Evolutionary conservation across 495 filamentous ascomycete species (phyloP).

Genomic region (Podospora fimiseda): DNA sequence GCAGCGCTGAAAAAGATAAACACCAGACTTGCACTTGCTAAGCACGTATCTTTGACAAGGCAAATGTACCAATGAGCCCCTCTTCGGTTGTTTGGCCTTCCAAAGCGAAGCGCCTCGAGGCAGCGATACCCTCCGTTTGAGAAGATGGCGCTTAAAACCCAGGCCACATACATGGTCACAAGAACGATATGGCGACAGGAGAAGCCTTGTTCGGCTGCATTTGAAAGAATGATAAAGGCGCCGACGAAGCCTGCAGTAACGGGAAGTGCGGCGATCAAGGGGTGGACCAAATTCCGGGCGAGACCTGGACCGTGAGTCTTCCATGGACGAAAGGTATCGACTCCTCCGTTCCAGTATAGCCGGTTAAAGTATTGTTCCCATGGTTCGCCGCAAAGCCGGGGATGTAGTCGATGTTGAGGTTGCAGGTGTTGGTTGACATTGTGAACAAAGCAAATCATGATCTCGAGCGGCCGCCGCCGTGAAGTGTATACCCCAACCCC

Average conservation of each 20-base stretch:
- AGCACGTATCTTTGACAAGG: not conserved
- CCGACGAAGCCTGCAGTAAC: not conserved
- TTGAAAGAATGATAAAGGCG: not conserved
- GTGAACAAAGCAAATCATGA: conserved; percentile 3
- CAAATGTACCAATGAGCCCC: not conserved
- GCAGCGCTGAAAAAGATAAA: not conserved
- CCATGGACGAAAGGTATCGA: not conserved
- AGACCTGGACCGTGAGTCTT: not conserved
- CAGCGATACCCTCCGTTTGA: not conserved
- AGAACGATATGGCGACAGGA: not conserved
- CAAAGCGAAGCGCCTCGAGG: too few species aligned
- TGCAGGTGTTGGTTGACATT: not conserved
- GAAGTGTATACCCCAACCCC: conserved; percentile 7
- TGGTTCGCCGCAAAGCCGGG: not conserved
- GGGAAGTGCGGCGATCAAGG: not conserved
- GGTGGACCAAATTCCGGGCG: not conserved
- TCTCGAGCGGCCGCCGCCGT: not conserved
- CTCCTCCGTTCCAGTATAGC: conserved; percentile 1
- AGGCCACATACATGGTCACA: not conserved
- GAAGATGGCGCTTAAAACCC: not conserved
- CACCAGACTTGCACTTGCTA: not conserved
- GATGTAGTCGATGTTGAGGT: not conserved
- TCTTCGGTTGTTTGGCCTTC: not conserved
- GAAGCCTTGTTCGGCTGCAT: not conserved
- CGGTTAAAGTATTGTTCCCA: conserved; percentile 7